Conservation (phyloP, 2,329 filamentous ascomycete genomes). For the Metarhizium album region DNA sequence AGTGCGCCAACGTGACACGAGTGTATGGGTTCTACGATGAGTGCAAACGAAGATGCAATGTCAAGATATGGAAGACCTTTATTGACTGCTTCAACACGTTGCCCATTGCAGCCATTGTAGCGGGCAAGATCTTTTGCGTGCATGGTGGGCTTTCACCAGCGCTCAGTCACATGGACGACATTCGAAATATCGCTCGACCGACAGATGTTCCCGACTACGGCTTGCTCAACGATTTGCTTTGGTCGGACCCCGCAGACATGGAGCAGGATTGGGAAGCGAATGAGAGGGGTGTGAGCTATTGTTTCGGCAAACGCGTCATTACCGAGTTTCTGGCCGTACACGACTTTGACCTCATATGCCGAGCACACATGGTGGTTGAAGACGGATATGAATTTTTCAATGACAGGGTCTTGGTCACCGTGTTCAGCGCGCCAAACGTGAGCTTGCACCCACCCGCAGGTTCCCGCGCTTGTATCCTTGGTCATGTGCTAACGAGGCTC, state of each 20-base stretch:
- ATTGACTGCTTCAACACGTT: constrained; percentile 94
- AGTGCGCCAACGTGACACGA: constrained; percentile 90
- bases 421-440: constrained; percentile 96
- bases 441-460: constrained; percentile 27
- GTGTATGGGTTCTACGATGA: constrained; percentile 98
- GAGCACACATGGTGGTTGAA: constrained; percentile 98
- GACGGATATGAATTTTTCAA: constrained; percentile 99
- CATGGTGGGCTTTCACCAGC: constrained; percentile 91
- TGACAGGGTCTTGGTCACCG: constrained; percentile 86
- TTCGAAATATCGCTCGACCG: constrained; percentile 86
- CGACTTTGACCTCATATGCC: constrained; percentile 94
- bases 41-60: constrained; percentile 90
- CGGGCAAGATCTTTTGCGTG: constrained; percentile 95
- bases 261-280: constrained; percentile 97
- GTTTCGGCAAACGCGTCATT: constrained; percentile 96
- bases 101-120: constrained; percentile 92
- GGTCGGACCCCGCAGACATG: constrained; percentile 98
- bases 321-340: constrained; percentile 89
- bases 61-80: constrained; percentile 98
- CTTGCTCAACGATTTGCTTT: constrained; percentile 85
- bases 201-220: constrained; percentile 98
- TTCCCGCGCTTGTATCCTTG: constrained; percentile 15
- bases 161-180: constrained; percentile 95
- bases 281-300: constrained; percentile 93
- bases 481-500: constrained; percentile 8